Base-by-base conservation (phyloP, 2,329 filamentous ascomycete genomes). In the Botryotinia globosa region DNA sequence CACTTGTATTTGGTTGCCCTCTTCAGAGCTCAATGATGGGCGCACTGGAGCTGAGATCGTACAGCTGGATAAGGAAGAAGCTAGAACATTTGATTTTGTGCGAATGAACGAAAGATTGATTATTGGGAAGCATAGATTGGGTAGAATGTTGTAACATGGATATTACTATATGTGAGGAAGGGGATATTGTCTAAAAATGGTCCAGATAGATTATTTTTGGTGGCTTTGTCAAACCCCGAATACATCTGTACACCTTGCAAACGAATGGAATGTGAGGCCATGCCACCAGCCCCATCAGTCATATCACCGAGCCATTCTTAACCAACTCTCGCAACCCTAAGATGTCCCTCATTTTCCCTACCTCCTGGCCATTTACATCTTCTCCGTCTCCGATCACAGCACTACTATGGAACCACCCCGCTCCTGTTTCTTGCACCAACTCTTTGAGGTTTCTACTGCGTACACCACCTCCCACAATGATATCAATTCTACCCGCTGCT, bases 381-480 rank as follows among this genome's bases (percentile, higher is more conserved):
- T 83, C 82, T 0, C 79, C 81, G 14, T 74, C 72, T 8, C 74
- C 74, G 9, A 78, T 79, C 56, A 83, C 80, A 7, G 84, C 85
- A 68, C 84, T 84, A 4, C 83, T 85, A 78, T 87, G 85, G 25
- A 64, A 45, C 1, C 82, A 81, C 0, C 75, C 75, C 3, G 81
- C 81, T 9, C 70, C 62, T 22, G 34, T 68, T 22, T 32, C 22
- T 39, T 73, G 75, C 68, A 73, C 79, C 54, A 87, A 73, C 14
- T 71, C 69, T 37, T 74, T 74, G 45, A 86, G 72, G 79, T 87
- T 87, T 8, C 62, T 76, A 34, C 83, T 80, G 65, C 86, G 81
- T 8, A 89, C 82, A 1, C 86, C 85, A 14, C 86, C 86, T 0
- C 86, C 87, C 25, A 84, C 79, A 73, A 88, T 85, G 37, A 89